Conservation (phyloP, 768 basidiomycete genomes). For the Fibroporia radiculosa region DNA sequence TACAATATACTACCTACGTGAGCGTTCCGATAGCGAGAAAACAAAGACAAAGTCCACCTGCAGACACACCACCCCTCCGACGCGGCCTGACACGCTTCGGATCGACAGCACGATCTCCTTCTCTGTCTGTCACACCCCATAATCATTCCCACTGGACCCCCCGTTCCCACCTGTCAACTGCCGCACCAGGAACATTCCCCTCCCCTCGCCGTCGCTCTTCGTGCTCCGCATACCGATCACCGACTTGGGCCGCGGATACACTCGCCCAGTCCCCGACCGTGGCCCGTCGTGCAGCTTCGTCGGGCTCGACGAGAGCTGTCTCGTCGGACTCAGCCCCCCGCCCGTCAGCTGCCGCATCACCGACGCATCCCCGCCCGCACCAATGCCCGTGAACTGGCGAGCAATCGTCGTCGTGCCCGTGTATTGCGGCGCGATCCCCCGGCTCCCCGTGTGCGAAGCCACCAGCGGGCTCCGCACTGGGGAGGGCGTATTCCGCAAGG, state of each 20-base stretch:
- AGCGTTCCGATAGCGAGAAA: too few relatives aligned
- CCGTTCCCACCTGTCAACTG: slow-evolving; percentile 61
- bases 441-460: slow-evolving; percentile 36
- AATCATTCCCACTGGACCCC: slow-evolving; percentile 15
- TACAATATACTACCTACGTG: too few relatives aligned
- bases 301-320: slow-evolving; percentile 58
- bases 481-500: slow-evolving; percentile 45
- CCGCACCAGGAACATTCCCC: slow-evolving; percentile 68
- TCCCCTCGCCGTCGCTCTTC: slow-evolving; percentile 40
- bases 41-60: too few relatives aligned
- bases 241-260: slow-evolving; percentile 63
- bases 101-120: too few relatives aligned
- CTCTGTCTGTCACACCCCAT: slow-evolving; percentile 11
- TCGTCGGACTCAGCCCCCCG: slow-evolving; percentile 56
- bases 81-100: too few relatives aligned
- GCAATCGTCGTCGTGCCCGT: slow-evolving; percentile 71
- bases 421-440: slow-evolving; percentile 41
- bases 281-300: slow-evolving; percentile 55
- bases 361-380: slow-evolving; percentile 28
- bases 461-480: slow-evolving; percentile 41
- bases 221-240: slow-evolving; percentile 59
- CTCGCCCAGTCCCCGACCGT: slow-evolving; percentile 29
- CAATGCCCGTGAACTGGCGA: slow-evolving; percentile 65
- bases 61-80: too few relatives aligned
- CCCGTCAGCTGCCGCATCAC: slow-evolving; percentile 55